A percentile compares a stretch with the other conserved stretches of the same genome.
phyloP scores from a whole-genome alignment of 495 filamentous ascomycete species.

The Corynascus novoguineensis region DNA sequence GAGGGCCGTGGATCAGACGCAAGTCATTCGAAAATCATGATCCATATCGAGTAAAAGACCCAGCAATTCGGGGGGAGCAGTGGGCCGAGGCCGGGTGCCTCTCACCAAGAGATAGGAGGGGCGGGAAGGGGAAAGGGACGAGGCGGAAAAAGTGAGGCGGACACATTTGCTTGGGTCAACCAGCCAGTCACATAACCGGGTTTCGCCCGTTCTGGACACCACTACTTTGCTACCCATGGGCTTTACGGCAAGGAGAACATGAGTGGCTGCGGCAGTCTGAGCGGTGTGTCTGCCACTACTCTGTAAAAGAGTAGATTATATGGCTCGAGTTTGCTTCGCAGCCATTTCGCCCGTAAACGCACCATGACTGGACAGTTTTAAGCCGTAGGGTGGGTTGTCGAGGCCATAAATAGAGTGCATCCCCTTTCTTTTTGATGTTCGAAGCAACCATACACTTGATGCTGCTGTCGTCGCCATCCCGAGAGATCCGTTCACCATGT shows the following conservation, averaged over 20 bases:
- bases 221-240: constrained; percentile 12
- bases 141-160: constrained; percentile 32
- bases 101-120: constrained; percentile 2
- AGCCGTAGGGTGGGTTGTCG: constrained; percentile 5
- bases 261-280: constrained; percentile 23
- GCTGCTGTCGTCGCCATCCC: not conserved
- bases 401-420: constrained; percentile 19
- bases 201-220: constrained; percentile 12
- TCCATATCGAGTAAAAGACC: not conserved
- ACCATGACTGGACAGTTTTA: constrained; percentile 15
- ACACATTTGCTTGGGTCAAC: constrained; percentile 6
- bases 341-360: constrained; percentile 20
- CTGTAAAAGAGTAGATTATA: constrained; percentile 15
- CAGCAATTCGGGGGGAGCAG: not conserved
- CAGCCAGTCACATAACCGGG: constrained; percentile 20
- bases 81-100: not conserved
- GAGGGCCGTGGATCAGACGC: too few relatives aligned
- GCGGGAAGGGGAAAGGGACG: constrained; percentile 8
- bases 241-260: constrained; percentile 17
- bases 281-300: constrained; percentile 20
- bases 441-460: constrained; percentile 3
- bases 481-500: constrained; percentile 26
- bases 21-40: too few relatives aligned
- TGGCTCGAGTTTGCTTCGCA: constrained; percentile 13
- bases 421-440: not conserved